Evolutionary conservation across 1,139 yeast species (phyloP), one percentile per base, ranked within the genome.

Genomic region (Wickerhamomyces sp.): DNA sequence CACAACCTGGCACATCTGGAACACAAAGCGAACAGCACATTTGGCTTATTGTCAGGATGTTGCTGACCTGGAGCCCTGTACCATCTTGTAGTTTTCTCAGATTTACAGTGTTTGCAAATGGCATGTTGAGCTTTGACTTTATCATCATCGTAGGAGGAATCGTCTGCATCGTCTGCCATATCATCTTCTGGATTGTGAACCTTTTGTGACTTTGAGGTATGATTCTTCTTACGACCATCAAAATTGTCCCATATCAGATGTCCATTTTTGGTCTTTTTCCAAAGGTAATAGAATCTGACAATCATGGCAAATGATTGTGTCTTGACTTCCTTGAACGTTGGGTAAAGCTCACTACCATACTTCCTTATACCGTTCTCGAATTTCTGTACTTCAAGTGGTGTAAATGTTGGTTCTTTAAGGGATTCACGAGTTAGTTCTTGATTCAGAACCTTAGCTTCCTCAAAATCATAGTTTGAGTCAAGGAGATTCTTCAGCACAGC

Each of bases 201-300:
- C 23, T 67, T 51, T 73, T 43, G 15, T 30, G 39, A 34, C 35
- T 42, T 37, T 39, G 45, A 27, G 15, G 45, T 44, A 41, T 48
- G 75, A 58, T 82, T 81, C 56, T 79, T 78, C 45, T 72, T 71
- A 47, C 96, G 67, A 1, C 95, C 95, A 48, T 81, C 83, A 57
- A 69, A 87, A 58, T 83, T 83, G 34, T 89, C 96, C 96, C 97
- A 89, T 14, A 87, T 85, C 42, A 66, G 60, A 52, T 76, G 79
- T 0, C 98, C 98, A 45, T 73, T 73, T 31, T 76, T 70, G 0
- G 96, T 83, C 63, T 91, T 91, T 64, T 91, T 91, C 98, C 98
- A 91, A 43, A 86, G 68, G 58, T 91, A 91, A 59, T 88, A 91
- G 60, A 76, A 91, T 44, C 96, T 67, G 1, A 91, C 97, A 51